Percentiles rank a stretch among this genome's conserved stretches.
These are phyloP conservation scores for Dichotomopilus funicola DNA, from an alignment of 2,329 filamentous ascomycete species.

Conservation along the genomic window DNA sequence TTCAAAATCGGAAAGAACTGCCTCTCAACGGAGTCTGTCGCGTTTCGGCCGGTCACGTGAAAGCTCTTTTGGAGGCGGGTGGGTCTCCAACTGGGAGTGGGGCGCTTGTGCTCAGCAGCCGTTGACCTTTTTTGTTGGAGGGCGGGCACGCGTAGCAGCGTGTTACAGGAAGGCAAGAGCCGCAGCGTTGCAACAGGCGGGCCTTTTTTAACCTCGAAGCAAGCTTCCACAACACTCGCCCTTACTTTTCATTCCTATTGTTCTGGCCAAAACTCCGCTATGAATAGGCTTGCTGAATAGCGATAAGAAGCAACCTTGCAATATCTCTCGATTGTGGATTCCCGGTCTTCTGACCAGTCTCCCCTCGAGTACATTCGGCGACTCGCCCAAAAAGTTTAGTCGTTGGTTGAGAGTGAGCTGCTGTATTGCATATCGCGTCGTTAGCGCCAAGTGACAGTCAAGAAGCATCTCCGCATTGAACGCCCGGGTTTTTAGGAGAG, in stretches of 20 bases:
- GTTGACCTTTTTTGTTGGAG: too few species aligned
- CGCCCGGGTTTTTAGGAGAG: not conserved
- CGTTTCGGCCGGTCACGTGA: conserved; percentile 17
- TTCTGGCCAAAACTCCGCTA: not conserved
- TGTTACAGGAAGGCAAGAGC: conserved; percentile 8
- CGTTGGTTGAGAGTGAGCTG: not conserved
- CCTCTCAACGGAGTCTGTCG: conserved; percentile 18
- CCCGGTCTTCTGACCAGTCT: not conserved
- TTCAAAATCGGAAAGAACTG: conserved; percentile 14
- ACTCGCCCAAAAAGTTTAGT: not conserved
- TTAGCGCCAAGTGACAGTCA: not conserved
- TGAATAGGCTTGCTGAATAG: not conserved
- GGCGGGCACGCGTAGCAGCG: too few species aligned
- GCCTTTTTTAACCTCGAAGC: conserved; percentile 6
- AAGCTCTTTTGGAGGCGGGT: not conserved
- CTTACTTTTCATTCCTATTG: not conserved
- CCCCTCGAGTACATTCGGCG: not conserved
- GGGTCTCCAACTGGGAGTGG: not conserved
- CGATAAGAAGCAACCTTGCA: not conserved
- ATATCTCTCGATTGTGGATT: not conserved
- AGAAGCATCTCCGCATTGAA: not conserved
- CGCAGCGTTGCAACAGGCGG: not conserved
- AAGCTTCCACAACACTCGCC: not conserved
- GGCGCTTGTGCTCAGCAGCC: not conserved
- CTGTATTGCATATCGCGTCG: not conserved